phyloP scores from a whole-genome alignment of 306 rosid genomes.

The Dryas drummondii region DNA sequence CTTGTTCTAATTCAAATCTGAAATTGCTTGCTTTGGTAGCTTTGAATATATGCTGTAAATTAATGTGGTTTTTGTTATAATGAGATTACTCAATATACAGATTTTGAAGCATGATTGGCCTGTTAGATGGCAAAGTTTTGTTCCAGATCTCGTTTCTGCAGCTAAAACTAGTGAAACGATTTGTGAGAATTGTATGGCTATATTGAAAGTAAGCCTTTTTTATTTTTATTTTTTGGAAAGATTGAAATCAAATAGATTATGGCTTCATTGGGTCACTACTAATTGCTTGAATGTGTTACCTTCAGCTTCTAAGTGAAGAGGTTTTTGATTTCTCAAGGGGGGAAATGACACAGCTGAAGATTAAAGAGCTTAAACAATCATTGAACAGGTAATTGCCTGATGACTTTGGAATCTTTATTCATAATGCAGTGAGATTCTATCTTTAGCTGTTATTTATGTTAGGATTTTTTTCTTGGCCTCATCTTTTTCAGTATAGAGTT shows the following conservation, averaged over 20 bases:
- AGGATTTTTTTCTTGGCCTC: background rate
- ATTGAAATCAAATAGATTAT: background rate
- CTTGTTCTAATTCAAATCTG: slow-evolving; percentile 2
- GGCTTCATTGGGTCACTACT: background rate
- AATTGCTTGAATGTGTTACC: slow-evolving; percentile 18
- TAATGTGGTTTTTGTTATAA: background rate
- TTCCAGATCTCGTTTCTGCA: slow-evolving; percentile 93
- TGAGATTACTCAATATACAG: slow-evolving; percentile 37
- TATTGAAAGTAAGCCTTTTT: slow-evolving; percentile 63
- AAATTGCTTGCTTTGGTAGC: background rate
- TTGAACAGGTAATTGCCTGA: slow-evolving; percentile 64
- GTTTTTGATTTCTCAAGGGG: slow-evolving; percentile 74
- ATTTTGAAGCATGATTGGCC: slow-evolving; percentile 99
- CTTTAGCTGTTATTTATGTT: background rate
- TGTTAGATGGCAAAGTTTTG: slow-evolving; percentile 80
- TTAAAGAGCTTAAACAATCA: slow-evolving; percentile 64
- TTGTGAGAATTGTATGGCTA: slow-evolving; percentile 96
- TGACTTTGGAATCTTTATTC: slow-evolving; percentile 3
- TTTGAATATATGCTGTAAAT: background rate
- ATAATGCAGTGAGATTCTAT: background rate
- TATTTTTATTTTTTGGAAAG: background rate
- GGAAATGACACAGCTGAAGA: slow-evolving; percentile 67
- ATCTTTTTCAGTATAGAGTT: background rate
- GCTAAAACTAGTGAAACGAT: slow-evolving; percentile 95
- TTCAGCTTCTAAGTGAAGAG: slow-evolving; percentile 65